Percentiles rank a stretch among this genome's conserved stretches.
These are phyloP conservation scores for Trichophyton benhamiae DNA, from an alignment of 2,329 filamentous ascomycete genomes.

Conservation along the genomic window DNA sequence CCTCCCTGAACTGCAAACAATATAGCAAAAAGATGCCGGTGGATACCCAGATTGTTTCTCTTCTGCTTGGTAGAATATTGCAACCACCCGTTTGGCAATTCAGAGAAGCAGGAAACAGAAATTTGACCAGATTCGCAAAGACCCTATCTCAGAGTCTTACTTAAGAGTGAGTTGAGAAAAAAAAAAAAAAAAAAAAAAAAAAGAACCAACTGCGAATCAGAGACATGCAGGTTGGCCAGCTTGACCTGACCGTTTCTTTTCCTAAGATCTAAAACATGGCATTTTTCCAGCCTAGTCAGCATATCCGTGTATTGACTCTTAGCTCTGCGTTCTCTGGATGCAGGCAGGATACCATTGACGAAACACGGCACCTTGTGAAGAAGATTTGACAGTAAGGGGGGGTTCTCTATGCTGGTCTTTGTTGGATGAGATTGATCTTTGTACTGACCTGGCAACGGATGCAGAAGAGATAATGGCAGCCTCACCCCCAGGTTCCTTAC, in stretches of 20 bases:
- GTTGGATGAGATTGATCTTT: not conserved
- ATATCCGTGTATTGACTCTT: not conserved
- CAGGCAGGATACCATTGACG: not conserved
- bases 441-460: conserved; percentile 5
- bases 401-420: not conserved
- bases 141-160: not conserved
- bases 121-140: not conserved
- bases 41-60: conserved; percentile 7
- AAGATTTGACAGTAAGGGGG: not conserved
- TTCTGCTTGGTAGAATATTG: conserved; percentile 11
- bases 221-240: conserved; percentile 10
- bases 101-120: not conserved
- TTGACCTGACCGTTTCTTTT: conserved; percentile 4
- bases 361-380: not conserved
- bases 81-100: conserved; percentile 10
- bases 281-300: not conserved
- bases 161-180: not conserved
- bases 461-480: conserved; percentile 1
- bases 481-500: not conserved
- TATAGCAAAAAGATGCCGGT: conserved; percentile 3
- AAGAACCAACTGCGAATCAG: conserved; percentile 5
- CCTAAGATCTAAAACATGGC: not conserved
- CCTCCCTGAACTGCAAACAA: not conserved
- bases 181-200: not conserved
- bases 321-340: not conserved